Conservation (phyloP, 208 protist species). For the Acanthamoeba triangularis region DNA sequence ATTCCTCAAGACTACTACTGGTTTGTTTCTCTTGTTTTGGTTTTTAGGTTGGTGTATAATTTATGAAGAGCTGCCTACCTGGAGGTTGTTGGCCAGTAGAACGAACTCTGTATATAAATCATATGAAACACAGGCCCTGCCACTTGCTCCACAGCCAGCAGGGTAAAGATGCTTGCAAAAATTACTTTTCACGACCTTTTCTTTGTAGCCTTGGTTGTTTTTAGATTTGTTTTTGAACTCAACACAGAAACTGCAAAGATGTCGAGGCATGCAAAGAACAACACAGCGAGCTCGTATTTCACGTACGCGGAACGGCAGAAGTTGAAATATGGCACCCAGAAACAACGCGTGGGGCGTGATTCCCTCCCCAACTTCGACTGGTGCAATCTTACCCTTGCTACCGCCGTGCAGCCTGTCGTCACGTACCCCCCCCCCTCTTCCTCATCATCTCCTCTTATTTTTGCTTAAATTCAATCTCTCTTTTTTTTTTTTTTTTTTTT, state of each 20-base stretch:
- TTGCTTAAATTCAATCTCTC: neutral
- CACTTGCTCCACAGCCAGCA: too few relatives aligned
- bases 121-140: too few relatives aligned
- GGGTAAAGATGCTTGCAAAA: too few relatives aligned
- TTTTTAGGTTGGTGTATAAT: too few relatives aligned
- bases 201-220: too few relatives aligned
- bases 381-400: neutral
- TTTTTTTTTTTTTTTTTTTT: neutral
- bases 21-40: too few relatives aligned
- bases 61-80: too few relatives aligned
- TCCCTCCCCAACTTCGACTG: conserved; percentile 51
- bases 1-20: too few relatives aligned
- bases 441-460: neutral
- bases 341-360: conserved; percentile 34
- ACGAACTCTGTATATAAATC: too few relatives aligned
- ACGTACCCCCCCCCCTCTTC: neutral
- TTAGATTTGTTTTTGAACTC: neutral
- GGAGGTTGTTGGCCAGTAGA: too few relatives aligned
- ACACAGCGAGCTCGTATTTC: conserved; percentile 58
- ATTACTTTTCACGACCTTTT: too few relatives aligned
- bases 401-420: conserved; percentile 19
- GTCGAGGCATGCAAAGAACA: conserved; percentile 67
- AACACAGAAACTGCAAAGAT: neutral
- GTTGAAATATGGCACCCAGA: conserved; percentile 55
- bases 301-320: conserved; percentile 57